Evolutionary conservation across 352 stramenopile genomes (phyloP).

Genomic region (Phytophthora aleatoria): DNA sequence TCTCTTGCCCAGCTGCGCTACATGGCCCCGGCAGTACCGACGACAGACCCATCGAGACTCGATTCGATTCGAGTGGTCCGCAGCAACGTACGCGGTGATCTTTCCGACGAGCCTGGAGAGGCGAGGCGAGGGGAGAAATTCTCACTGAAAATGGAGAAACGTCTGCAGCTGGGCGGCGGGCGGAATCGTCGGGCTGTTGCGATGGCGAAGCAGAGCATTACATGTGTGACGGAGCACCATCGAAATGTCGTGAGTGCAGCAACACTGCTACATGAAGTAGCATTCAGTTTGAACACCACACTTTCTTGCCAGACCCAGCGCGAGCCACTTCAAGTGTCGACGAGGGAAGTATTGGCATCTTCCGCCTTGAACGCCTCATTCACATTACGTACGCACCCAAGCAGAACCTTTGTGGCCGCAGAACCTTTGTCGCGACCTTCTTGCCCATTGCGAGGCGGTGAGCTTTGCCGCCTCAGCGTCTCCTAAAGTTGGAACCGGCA

Average conservation of each 20-base stretch:
- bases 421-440: background rate
- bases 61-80: slow-evolving; percentile 17
- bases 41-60: slow-evolving; percentile 1
- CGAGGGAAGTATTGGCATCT: slow-evolving; percentile 13
- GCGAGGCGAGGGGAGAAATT: no score
- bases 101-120: slow-evolving; percentile 1
- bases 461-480: no score
- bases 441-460: background rate
- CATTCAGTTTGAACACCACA: no score
- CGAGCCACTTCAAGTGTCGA: slow-evolving; percentile 1
- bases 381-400: slow-evolving; percentile 11
- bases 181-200: background rate
- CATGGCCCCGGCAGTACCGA: slow-evolving; percentile 2
- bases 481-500: background rate
- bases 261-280: background rate
- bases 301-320: background rate
- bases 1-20: slow-evolving; percentile 20
- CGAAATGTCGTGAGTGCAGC: slow-evolving; percentile 1
- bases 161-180: slow-evolving; percentile 4
- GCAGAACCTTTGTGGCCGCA: slow-evolving; percentile 10
- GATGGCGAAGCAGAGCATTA: background rate
- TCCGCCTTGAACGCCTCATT: slow-evolving; percentile 4
- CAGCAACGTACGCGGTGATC: background rate
- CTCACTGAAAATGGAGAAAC: background rate
- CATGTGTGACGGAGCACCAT: slow-evolving; percentile 1